phyloP scores from a whole-genome alignment of 1,139 yeast species.

The Diutina mesorugosa region DNA sequence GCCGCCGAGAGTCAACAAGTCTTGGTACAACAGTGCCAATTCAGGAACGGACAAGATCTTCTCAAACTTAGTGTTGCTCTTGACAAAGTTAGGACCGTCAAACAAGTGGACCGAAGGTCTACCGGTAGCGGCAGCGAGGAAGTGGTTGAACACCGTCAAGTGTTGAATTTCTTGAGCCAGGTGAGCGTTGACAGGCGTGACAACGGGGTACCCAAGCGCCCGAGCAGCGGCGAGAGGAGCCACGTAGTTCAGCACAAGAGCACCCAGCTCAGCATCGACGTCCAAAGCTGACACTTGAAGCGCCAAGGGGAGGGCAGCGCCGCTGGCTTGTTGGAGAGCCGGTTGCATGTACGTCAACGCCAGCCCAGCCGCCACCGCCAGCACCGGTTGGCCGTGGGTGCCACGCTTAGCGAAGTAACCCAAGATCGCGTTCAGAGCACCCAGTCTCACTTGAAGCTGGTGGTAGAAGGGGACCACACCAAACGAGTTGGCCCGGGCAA shows the following conservation, averaged over 20 bases:
- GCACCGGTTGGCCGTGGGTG: conserved; percentile 23
- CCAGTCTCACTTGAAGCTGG: conserved; percentile 65
- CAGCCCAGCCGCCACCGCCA: conserved; percentile 55
- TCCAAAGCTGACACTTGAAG: conserved; percentile 67
- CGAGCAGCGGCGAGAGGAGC: conserved; percentile 54
- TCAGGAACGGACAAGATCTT: conserved; percentile 33
- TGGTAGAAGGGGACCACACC: conserved; percentile 47
- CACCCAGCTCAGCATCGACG: conserved; percentile 38
- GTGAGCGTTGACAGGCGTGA: conserved; percentile 46
- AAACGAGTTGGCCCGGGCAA: conserved; percentile 37
- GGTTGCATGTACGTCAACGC: conserved; percentile 61
- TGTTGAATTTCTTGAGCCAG: conserved; percentile 51
- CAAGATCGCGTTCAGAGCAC: conserved; percentile 69
- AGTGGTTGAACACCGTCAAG: conserved; percentile 53
- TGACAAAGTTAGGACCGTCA: conserved; percentile 66
- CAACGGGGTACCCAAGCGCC: conserved; percentile 53
- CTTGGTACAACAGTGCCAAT: conserved; percentile 27
- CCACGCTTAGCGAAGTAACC: conserved; percentile 41
- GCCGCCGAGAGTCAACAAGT: conserved; percentile 17
- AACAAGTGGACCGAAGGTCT: conserved; percentile 57
- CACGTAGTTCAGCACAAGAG: conserved; percentile 56
- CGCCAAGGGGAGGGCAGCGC: conserved; percentile 43
- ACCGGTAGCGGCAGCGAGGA: conserved; percentile 39
- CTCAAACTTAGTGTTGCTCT: conserved; percentile 37
- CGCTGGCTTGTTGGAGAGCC: conserved; percentile 16